Percentiles rank a stretch among this genome's conserved stretches.
Evolutionary conservation across 495 filamentous ascomycete genomes (phyloP).

Genomic region (Emericellopsis terricola): DNA sequence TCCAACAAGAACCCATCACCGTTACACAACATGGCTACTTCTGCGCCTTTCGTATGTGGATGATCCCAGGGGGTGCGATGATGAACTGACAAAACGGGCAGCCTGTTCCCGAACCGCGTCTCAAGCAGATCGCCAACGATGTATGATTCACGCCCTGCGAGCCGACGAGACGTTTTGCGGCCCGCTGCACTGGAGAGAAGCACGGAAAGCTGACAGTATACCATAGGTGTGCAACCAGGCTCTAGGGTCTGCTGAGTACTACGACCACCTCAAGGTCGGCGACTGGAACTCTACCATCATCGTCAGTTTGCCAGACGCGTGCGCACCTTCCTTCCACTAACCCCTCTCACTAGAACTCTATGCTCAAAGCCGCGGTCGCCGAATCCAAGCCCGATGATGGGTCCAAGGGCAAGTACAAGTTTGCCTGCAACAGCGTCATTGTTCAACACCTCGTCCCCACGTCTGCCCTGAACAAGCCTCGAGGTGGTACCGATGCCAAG

Average conservation of each 20-base stretch:
- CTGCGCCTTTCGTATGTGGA: slow-evolving; percentile 14
- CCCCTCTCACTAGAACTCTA: slow-evolving; percentile 41
- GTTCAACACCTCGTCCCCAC: slow-evolving; percentile 67
- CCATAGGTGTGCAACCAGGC: slow-evolving; percentile 66
- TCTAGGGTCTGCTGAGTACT: slow-evolving; percentile 49
- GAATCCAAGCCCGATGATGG: slow-evolving; percentile 47
- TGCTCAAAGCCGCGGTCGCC: slow-evolving; percentile 70
- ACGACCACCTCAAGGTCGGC: slow-evolving; percentile 65
- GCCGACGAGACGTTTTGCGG: too few species aligned
- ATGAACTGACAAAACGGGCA: slow-evolving; percentile 12
- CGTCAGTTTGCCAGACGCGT: slow-evolving; percentile 35
- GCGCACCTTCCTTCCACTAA: neutral
- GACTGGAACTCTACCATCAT: slow-evolving; percentile 86
- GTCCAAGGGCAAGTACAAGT: slow-evolving; percentile 52
- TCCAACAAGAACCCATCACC: neutral
- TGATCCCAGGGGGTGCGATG: neutral
- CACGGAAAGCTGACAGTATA: too few species aligned
- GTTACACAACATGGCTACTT: slow-evolving; percentile 14
- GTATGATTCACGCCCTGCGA: slow-evolving; percentile 36
- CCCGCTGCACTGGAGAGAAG: too few species aligned
- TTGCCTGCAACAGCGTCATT: slow-evolving; percentile 91
- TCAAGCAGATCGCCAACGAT: slow-evolving; percentile 69
- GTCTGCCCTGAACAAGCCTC: slow-evolving; percentile 32
- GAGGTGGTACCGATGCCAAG: slow-evolving; percentile 18
- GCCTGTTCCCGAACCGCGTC: slow-evolving; percentile 58